Percentiles rank a stretch among this genome's conserved stretches.
Evolutionary conservation across 345 rosid species (phyloP).

Genomic region (Citrus medica): DNA sequence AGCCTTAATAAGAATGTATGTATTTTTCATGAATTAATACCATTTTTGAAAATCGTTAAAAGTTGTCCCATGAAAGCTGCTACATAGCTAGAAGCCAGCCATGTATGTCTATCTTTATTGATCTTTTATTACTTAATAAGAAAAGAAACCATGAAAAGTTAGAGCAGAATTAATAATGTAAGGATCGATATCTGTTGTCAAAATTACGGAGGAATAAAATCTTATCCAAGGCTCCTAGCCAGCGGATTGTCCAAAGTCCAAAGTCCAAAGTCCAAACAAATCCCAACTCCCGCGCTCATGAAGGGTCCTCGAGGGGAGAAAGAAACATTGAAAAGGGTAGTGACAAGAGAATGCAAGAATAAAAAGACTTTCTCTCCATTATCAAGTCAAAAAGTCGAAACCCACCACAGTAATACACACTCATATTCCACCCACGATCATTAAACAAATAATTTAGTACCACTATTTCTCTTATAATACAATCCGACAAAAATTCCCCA

Average conservation of each 20-base stretch:
- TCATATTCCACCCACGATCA: constrained; percentile 46
- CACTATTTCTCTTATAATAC: constrained; percentile 2
- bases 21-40: neutral
- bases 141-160: neutral
- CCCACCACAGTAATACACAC: constrained; percentile 31
- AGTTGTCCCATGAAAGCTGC: neutral
- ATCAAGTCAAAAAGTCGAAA: constrained; percentile 46
- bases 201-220: constrained; percentile 12
- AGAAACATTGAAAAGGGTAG: constrained; percentile 19
- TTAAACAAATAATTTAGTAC: neutral
- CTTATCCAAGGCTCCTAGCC: constrained; percentile 6
- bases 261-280: constrained; percentile 28
- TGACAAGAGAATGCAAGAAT: constrained; percentile 33
- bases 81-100: neutral
- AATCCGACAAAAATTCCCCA: constrained; percentile 22
- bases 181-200: neutral
- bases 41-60: neutral
- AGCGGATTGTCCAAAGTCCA: constrained; percentile 6
- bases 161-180: neutral
- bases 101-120: no score
- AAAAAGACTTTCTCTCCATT: constrained; percentile 29
- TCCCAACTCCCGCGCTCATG: constrained; percentile 8
- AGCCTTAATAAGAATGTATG: neutral
- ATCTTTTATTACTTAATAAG: no score
- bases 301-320: constrained; percentile 14